Conservation (phyloP, 2,329 filamentous ascomycete genomes). For the Scedosporium aurantiacum region DNA sequence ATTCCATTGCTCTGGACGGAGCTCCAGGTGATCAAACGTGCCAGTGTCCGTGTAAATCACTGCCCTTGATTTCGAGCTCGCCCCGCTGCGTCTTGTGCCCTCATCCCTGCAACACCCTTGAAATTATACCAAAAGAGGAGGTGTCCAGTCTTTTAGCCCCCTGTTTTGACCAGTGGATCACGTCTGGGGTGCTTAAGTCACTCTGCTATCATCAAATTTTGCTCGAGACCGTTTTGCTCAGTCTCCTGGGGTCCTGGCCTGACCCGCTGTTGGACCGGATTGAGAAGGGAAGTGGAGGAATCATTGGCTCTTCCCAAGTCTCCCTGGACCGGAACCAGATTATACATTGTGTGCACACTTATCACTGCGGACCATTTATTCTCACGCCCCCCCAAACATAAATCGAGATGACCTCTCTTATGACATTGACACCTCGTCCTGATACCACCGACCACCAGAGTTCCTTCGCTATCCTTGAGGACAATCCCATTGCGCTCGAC, state of each 20-base stretch:
- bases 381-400: neutral
- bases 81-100: neutral
- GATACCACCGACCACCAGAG: neutral
- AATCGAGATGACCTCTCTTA: neutral
- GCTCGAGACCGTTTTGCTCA: neutral
- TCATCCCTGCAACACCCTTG: neutral
- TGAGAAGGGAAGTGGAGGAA: neutral
- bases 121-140: neutral
- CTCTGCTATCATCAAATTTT: neutral
- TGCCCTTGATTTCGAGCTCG: neutral
- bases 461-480: slow-evolving; percentile 2
- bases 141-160: neutral
- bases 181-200: neutral
- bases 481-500: neutral
- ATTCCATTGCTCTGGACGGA: neutral
- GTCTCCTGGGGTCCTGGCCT: neutral
- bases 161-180: neutral
- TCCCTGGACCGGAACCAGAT: neutral
- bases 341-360: neutral
- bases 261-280: neutral
- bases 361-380: neutral
- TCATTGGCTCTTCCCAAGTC: neutral
- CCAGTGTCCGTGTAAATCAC: slow-evolving; percentile 2
- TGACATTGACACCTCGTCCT: neutral
- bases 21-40: slow-evolving; percentile 4